Evolutionary conservation across 345 rosid genomes (phyloP).

Genomic region (Lepidium sativum): DNA sequence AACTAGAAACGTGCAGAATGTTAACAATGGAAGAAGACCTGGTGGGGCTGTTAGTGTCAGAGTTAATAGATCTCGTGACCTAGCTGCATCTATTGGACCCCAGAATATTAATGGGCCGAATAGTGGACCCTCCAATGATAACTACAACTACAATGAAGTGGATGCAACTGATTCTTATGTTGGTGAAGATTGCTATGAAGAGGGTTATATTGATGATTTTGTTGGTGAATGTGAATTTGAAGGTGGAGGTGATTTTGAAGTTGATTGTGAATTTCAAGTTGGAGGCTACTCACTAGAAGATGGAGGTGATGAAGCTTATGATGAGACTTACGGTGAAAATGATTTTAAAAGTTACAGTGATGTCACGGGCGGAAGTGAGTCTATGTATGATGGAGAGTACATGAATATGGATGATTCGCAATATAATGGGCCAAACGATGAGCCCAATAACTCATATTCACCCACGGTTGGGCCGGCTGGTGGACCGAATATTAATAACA

Average conservation of each 20-base stretch:
- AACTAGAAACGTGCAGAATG: constrained; percentile 3
- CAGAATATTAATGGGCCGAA: constrained; percentile 6
- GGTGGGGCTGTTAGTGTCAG: neutral
- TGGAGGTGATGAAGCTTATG: constrained; percentile 9
- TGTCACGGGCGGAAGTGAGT: constrained; percentile 6
- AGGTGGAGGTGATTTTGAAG: constrained; percentile 5
- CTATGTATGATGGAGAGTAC: constrained; percentile 15
- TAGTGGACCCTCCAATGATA: constrained; percentile 10
- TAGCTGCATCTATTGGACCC: neutral
- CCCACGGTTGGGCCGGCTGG: constrained; percentile 5
- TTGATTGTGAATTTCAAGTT: neutral
- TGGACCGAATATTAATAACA: neutral
- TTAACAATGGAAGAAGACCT: neutral
- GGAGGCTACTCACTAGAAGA: neutral
- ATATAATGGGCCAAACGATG: neutral
- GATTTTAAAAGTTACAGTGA: constrained; percentile 11
- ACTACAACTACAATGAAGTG: constrained; percentile 13
- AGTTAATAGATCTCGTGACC: too few species aligned
- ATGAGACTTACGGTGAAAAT: constrained; percentile 9
- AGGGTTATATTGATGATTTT: constrained; percentile 1
- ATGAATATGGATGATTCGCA: constrained; percentile 1
- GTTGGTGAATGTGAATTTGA: constrained; percentile 6
- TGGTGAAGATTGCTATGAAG: neutral
- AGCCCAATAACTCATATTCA: neutral
- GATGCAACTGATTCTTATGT: neutral